Evolutionary conservation across 441 rosid species (phyloP), one percentile per base, ranked within the genome.

Genomic region (Eutrema salsugineum): DNA sequence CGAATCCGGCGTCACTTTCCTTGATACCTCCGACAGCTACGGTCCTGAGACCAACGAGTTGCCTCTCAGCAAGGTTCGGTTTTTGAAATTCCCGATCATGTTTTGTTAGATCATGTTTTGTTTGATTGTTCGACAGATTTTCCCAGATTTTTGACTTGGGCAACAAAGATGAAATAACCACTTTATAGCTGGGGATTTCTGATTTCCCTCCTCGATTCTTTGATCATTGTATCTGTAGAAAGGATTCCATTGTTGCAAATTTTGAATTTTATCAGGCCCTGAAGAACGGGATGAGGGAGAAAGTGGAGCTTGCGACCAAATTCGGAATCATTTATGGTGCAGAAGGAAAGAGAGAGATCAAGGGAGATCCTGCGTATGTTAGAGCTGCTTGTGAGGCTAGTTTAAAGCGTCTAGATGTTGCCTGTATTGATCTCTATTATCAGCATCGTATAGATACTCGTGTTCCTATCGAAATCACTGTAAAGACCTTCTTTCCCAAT

Each of bases 41-140:
- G 88, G 91, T 5, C 90, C 90, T 4, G 62, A 80, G 57, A 79
- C 89, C 58, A 88, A 85, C 30, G 94, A 90, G 54, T 19, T 85
- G 53, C 90, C 85, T 43, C 78, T 90, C 10, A 81, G 81, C 33
- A 85, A 83, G 83, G 87, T 83, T 42, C 22, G 17, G 32, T 16
- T 59, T 38, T 20, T 32, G 4, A 55, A 55, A 3, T n/a, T 5
- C 39, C 40, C 60, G 6, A 32, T 55, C 40, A n/a, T n/a, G n/a
- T 28, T 6, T 6, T 17, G 16, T 46, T 33, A 33, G 42, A 38
- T 11, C 20, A 33, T 20, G 7, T 5, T 33, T 20, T 19, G 16
- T 1, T 58, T 36, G 27, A n/a, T 12, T 32, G 32, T 15, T 8
- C 8, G 7, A 32, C 35, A 32, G 8, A 27, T 27, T 27, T 27